These are phyloP conservation scores for Dipodascus geniculatus DNA, from an alignment of 805 yeast species.

Conservation along the genomic window DNA sequence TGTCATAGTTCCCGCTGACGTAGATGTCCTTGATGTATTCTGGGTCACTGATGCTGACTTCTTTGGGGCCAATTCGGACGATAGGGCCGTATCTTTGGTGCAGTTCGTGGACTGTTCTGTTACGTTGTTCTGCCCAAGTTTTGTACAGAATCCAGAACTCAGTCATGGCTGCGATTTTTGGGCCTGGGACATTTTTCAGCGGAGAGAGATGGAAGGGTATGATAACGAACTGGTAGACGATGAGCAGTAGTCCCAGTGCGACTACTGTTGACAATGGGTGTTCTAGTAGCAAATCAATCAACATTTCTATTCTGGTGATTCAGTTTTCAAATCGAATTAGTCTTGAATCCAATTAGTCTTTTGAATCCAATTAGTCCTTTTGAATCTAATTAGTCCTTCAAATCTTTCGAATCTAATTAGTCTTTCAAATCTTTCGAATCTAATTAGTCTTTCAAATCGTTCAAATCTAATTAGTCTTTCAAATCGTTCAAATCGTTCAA, in stretches of 20 bases:
- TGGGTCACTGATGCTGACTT: slow-evolving; percentile 44
- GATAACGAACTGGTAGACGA: not conserved
- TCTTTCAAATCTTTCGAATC: no score
- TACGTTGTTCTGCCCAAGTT: slow-evolving; percentile 39
- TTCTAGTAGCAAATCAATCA: not conserved
- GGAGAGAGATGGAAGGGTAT: not conserved
- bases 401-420: no score
- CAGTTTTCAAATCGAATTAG: no score
- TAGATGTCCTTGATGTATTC: slow-evolving; percentile 45
- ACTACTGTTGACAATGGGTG: not conserved
- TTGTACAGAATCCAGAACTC: slow-evolving; percentile 26
- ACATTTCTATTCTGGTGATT: no score
- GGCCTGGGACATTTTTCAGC: slow-evolving; percentile 11
- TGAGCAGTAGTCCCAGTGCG: not conserved
- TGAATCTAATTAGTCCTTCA: no score
- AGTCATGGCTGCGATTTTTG: slow-evolving; percentile 10
- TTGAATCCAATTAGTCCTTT: no score
- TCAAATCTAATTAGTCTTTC: no score
- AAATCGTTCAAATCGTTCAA: no score
- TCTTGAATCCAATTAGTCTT: no score
- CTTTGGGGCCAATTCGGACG: slow-evolving; percentile 49
- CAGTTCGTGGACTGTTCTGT: slow-evolving; percentile 34
- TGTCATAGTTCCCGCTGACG: slow-evolving; percentile 43
- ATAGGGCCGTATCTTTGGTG: slow-evolving; percentile 52
- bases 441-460: no score